Percentiles rank a stretch among this genome's conserved stretches.
phyloP scores from a whole-genome alignment of 2,329 filamentous ascomycete genomes.

The Botryotinia globosa region DNA sequence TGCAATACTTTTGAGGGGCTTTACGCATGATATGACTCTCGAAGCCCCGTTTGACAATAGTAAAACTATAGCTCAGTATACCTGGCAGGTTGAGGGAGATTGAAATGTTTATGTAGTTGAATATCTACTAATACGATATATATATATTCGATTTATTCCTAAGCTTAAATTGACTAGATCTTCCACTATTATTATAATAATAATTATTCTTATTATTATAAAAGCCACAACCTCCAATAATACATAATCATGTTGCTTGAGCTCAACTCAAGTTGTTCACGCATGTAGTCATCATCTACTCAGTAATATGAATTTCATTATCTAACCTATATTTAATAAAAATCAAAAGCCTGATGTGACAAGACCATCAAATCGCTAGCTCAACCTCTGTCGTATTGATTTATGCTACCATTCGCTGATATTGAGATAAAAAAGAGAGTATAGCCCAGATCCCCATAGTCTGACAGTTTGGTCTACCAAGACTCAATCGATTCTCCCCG shows the following conservation, averaged over 20 bases:
- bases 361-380: background rate
- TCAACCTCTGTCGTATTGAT: background rate
- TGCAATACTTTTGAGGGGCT: accelerated
- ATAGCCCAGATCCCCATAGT: background rate
- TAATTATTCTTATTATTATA: no score
- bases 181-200: no score
- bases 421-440: no score
- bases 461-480: background rate
- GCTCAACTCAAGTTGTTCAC: background rate
- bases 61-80: background rate
- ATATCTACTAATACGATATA: no score
- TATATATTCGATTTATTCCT: no score
- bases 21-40: background rate
- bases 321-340: background rate
- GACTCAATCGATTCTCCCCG: background rate
- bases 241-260: background rate
- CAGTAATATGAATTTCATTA: background rate
- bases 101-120: no score
- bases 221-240: no score
- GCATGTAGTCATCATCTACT: background rate
- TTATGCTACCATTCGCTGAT: background rate
- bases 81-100: no score
- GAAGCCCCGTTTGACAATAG: background rate
- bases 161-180: no score
- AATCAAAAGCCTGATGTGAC: background rate